Base-by-base conservation (phyloP, 345 rosid species). In the Pseudoturritis turrita region DNA sequence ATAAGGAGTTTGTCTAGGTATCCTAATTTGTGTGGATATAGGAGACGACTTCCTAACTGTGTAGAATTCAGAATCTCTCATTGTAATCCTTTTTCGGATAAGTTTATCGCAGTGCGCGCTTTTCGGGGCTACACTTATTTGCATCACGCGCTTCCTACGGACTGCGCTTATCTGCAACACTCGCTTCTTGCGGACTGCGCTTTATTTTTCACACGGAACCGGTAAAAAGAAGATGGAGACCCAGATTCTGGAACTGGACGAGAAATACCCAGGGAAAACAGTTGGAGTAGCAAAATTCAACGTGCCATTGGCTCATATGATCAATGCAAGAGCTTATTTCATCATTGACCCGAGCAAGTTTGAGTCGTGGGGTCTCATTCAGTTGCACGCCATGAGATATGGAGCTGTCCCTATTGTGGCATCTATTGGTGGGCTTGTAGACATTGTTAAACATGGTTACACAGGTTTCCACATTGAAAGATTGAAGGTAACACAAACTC, bases 291-390 rank as follows among this genome's bases (percentile, higher is more conserved):
- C 90, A 56, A 86, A 87, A 56, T 95, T 95, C 82, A 95, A 86
- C 39, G 86, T 77, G 33, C 82, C 89, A 28, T 68, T 94, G 75
- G 97, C 98, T 26, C 98, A 94, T 71, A 87, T 79, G 97, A 91
- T 94, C 62, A 89, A 81, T 22, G 90, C 96, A 50, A 96, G 98
- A 31, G 95, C 96, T 62, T 96, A 91, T 75, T 95, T 81, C 77
- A 85, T 95, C 74, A 54, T 95, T 73, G 36, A 89, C 68, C 96
- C 96, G 0, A 95, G 99, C 68, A 84, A 97, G 79, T 95, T 95
- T 49, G 99, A 95, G 76, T 97, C 99, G 2, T 95, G 99, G 11
- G 99, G 99, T 78, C 96, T 95, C 76, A 91, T 95, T 71, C 99
- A 91, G 77, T 60, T 95, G 63, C 99, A 95, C 18, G 96, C 99